phyloP scores from a whole-genome alignment of 495 filamentous ascomycete species.

The Neurospora intermedia region DNA sequence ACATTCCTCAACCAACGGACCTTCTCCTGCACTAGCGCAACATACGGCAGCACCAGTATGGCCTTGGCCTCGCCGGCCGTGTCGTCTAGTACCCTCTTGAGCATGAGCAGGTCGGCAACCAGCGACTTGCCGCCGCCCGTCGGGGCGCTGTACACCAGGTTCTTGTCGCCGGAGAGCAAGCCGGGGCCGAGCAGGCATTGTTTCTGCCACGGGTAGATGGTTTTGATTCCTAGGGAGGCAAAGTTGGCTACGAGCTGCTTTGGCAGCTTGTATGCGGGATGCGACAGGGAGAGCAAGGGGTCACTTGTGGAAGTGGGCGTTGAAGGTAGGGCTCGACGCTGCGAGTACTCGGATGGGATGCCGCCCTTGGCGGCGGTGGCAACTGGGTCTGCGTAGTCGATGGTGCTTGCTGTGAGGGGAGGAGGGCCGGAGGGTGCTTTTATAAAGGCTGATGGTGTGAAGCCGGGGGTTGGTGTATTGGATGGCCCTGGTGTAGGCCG shows the following conservation, averaged over 20 bases:
- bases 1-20: slow-evolving; percentile 64
- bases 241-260: slow-evolving; percentile 53
- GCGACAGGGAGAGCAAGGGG: slow-evolving; percentile 49
- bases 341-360: slow-evolving; percentile 35
- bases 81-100: slow-evolving; percentile 59
- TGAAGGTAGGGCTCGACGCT: slow-evolving; percentile 28
- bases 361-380: not conserved
- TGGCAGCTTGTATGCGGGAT: slow-evolving; percentile 57
- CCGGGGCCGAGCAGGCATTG: slow-evolving; percentile 62
- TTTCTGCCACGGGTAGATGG: slow-evolving; percentile 78
- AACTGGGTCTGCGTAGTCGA: slow-evolving; percentile 9
- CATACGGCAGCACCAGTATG: slow-evolving; percentile 69
- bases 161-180: slow-evolving; percentile 52
- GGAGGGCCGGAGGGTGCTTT: slow-evolving; percentile 2
- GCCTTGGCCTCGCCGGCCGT: slow-evolving; percentile 48
- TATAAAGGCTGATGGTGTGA: not conserved
- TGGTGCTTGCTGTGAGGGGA: slow-evolving; percentile 27
- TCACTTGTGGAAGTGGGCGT: slow-evolving; percentile 45
- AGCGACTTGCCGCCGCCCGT: slow-evolving; percentile 77
- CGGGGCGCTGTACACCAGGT: slow-evolving; percentile 75
- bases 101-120: slow-evolving; percentile 64
- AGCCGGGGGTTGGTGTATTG: not conserved
- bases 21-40: slow-evolving; percentile 77
- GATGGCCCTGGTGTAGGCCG: not conserved
- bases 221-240: slow-evolving; percentile 48